Evolutionary conservation across 179 eudicot genomes (phyloP), one percentile per base, ranked within the genome.

Genomic region (Silene noctiflora): DNA sequence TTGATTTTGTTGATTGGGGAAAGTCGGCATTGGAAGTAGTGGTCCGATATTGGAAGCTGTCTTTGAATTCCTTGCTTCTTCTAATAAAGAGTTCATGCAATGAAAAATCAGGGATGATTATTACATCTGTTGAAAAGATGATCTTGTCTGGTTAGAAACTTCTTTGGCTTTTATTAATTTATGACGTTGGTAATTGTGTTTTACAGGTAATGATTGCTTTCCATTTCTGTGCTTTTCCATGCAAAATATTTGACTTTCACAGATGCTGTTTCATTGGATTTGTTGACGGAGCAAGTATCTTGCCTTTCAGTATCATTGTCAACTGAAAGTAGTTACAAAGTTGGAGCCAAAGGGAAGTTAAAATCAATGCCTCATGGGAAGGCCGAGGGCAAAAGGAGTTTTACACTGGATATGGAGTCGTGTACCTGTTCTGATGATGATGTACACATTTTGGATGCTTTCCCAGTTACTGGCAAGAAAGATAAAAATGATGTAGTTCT

Each of bases 1-100:
- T 73, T 87, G 91, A 96, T 88, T 81, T 96, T 85, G 86, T 87
- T 72, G 87, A 86, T 68, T 96, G 99, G 99, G 98, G 97, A 53
- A 89, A 86, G 74, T 93, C 99, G 21, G 78, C 91, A 44, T 90
- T 87, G 76, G 88, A 86, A 65, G 92, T 85, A 25, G 85, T 96
- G 69, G 84, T 86, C 59, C 88, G 99, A 48, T 93, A 96, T 77
- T 96, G 99, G 99, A 93, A 90, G 84, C 92, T 85, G 68, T 83
- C 94, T 6, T n/a, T 90, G 79, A 74, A 68, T 68, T 81, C 87
- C 75, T 74, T 96, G 87, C 87, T 93, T 42, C 81, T 77, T 84
- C 67, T 88, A 77, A 74, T 93, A 61, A 96, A 83, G 88, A 71
- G 61, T 71, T 85, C 86, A 69, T 86, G 89, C 83, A 58, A 73